Conservation (phyloP, 208 protist genomes). For the Acanthamoeba triangularis region DNA sequence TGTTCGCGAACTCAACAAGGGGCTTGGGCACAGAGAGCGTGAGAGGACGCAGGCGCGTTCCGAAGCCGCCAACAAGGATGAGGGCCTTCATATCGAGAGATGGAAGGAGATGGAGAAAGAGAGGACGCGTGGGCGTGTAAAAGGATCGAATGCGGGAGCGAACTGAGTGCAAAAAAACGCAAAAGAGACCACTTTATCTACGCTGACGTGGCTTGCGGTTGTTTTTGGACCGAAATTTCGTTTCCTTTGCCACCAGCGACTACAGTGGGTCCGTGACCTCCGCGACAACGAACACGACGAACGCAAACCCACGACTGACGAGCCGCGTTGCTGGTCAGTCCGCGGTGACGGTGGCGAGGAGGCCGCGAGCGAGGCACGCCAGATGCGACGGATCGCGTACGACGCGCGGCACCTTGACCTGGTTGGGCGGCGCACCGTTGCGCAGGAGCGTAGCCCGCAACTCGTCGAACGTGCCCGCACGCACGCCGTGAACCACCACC, state of each 20-base stretch:
- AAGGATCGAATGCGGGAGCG: no score
- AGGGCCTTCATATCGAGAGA: slow-evolving; percentile 95
- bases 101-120: no score
- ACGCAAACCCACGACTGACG: not conserved
- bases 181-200: no score
- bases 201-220: no score
- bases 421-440: not conserved
- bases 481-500: not conserved
- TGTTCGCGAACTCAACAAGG: slow-evolving; percentile 98
- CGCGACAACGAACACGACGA: no score
- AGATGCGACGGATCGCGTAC: not conserved
- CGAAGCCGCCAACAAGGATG: slow-evolving; percentile 98
- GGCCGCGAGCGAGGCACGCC: not conserved
- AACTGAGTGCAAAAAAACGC: no score
- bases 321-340: not conserved
- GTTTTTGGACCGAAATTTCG: no score
- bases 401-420: not conserved
- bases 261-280: no score
- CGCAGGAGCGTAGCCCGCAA: not conserved
- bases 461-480: not conserved
- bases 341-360: not conserved
- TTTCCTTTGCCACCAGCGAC: no score
- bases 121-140: no score
- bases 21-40: slow-evolving; percentile 98
- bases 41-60: slow-evolving; percentile 97